Base-by-base conservation (phyloP, 2,329 filamentous ascomycete genomes). In the Colletotrichum gloeosporioides region DNA sequence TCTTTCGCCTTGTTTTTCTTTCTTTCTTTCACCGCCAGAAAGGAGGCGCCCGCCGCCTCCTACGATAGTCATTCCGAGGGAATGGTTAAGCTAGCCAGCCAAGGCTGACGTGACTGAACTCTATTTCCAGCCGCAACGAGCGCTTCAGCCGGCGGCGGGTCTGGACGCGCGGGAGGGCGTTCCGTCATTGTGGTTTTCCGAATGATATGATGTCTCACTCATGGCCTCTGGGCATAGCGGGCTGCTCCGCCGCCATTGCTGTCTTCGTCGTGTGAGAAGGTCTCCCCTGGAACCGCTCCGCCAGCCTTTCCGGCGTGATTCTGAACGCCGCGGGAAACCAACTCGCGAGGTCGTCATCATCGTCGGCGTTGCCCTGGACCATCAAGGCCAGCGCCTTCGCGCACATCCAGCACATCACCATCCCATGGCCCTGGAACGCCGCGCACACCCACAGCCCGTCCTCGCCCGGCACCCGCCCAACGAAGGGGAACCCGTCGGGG, bases 381-480 rank as follows among this genome's bases (percentile, higher is more conserved):
- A 93, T 92, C 34, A 85, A 83, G 3, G 88, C 89, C 74, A 94
- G 79, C 0, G 89, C 92, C 78, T 89, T 87, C 0, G 91, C 91
- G 32, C 88, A 90, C 81, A 91, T 89, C 84, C 91, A 90, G 71
- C 91, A 91, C 36, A 91, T 82, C 2, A 92, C 92, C 92, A 93
- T 94, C 0, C 92, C 92, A 81, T 94, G 91, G 1, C 93, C 93
- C 78, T 93, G 92, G 78, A 94, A 94, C 8, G 90, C 88, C 4
- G 89, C 90, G 36, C 88, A 86, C 2, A 92, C 84, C 86, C 89
- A 93, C 27, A 93, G 80, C 1, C 87, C 86, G 6, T 84, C 78
- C 57, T 87, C 82, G 0, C 81, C 85, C 4, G 86, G 86, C 73
- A 91, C 82, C 75, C 85, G 82, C 1, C 90, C 90, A 1, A 92